These are phyloP conservation scores for Pseudocercospora pini-densiflorae DNA, from an alignment of 2,329 filamentous ascomycete genomes.

Conservation along the genomic window DNA sequence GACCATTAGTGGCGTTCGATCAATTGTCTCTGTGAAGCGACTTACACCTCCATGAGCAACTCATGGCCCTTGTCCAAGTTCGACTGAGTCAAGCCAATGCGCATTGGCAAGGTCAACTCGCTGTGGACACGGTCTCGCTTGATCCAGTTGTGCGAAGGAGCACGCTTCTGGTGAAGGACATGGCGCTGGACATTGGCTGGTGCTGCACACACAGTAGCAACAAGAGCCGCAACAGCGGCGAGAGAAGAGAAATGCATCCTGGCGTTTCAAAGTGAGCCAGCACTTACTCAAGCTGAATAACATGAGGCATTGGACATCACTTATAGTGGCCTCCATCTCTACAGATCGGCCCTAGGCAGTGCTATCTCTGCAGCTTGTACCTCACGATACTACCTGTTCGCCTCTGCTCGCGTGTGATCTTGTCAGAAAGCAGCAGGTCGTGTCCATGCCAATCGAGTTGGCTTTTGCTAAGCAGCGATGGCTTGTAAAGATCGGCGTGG, in stretches of 20 bases:
- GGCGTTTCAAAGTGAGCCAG: constrained; percentile 13
- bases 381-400: not conserved
- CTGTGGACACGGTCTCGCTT: constrained; percentile 40
- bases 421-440: constrained; percentile 28
- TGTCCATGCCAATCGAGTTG: constrained; percentile 14
- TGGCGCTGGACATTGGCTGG: constrained; percentile 36
- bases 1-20: not conserved
- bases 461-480: constrained; percentile 24
- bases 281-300: constrained; percentile 5
- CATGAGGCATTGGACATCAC: not conserved
- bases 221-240: constrained; percentile 21
- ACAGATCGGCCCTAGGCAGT: not conserved
- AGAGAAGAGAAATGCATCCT: constrained; percentile 29
- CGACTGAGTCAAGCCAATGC: constrained; percentile 31
- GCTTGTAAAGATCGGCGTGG: constrained; percentile 23
- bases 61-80: constrained; percentile 30
- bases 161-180: constrained; percentile 51
- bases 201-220: constrained; percentile 21
- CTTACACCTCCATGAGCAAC: constrained; percentile 26
- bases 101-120: constrained; percentile 35
- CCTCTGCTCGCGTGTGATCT: constrained; percentile 15
- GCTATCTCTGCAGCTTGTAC: not conserved
- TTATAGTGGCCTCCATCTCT: constrained; percentile 4
- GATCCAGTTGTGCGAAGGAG: constrained; percentile 43
- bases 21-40: not conserved